Percentiles rank a stretch among this genome's conserved stretches.
Conservation (phyloP, 2,329 filamentous ascomycete genomes). For the Sporothrix curviconia region DNA sequence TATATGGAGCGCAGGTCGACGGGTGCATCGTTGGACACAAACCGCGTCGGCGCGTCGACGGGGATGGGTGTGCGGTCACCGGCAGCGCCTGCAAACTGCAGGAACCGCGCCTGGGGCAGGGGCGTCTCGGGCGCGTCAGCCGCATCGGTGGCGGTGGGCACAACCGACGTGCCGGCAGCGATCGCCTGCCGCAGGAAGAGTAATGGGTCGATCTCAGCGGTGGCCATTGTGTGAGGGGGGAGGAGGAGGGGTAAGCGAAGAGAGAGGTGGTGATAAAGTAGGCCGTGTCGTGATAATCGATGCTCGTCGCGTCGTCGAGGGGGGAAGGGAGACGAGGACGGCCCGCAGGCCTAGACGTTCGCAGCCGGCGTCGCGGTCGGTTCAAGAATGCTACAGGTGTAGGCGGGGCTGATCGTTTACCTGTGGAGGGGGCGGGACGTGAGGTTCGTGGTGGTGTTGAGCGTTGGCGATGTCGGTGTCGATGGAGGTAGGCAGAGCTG, state of each 20-base stretch:
- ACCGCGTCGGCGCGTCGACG: conserved; percentile 72
- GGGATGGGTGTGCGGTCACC: conserved; percentile 49
- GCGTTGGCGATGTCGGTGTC: not conserved
- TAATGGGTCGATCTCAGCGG: conserved; percentile 56
- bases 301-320: not conserved
- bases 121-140: conserved; percentile 53
- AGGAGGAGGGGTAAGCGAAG: not conserved
- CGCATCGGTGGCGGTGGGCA: conserved; percentile 67
- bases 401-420: too few species aligned
- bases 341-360: conserved; percentile 13
- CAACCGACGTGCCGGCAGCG: conserved; percentile 59
- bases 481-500: not conserved
- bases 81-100: conserved; percentile 60
- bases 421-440: too few species aligned
- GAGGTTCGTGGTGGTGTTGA: not conserved
- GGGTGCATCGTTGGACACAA: conserved; percentile 65
- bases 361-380: not conserved
- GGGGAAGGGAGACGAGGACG: not conserved
- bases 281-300: not conserved
- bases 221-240: conserved; percentile 5
- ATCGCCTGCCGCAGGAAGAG: conserved; percentile 79
- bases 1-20: conserved; percentile 91
- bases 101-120: conserved; percentile 69
- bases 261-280: not conserved
- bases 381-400: too few species aligned